Base-by-base conservation (phyloP, 1,284 basidiomycete species). In the Marasmius fiardii region DNA sequence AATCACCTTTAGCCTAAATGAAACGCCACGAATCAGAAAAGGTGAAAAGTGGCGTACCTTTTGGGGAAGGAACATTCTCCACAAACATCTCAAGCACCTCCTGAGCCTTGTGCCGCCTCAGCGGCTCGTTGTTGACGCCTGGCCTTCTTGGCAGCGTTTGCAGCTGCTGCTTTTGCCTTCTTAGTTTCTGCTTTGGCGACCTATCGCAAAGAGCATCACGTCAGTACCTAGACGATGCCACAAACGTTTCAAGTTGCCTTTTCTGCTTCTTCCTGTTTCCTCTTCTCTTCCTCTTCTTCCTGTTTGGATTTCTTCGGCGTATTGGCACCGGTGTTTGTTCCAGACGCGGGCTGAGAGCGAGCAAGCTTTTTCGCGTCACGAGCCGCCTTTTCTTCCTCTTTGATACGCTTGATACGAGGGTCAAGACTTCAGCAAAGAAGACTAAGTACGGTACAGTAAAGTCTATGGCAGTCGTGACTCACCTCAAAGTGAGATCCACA, bases 361-460 rank as follows among this genome's bases (percentile, higher is more conserved):
- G 80, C 74, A 21, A 74, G 85, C 78, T 93, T 95, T 82, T 98
- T 98, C 43, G 93, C 92, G 66, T 95, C 93, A 28, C 95, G 83
- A 1, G 92, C 93, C 57, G 92, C 93, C 72, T 98, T 98, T 76
- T 98, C 96, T 67, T 97, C 88, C 62, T 93, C 89, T 74, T 96
- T 97, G 81, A 98, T 97, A 60, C 92, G 82, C 78, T 96, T 98
- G 80, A 99, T 98, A 60, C 96, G 92, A 28, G 96, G 96, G 71
- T 99, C 96, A 60, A 88, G 69, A 57, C 84, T 81, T 54, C 5
- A 31, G 1, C n/a, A n/a, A 58, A 34, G 34, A 20, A 16, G 44
- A 31, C 21, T 39, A 31, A 33, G 28, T 20, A 37, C 16, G 8
- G 44, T 28, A 34, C 39, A 44, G 52, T 4, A 47, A 3, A 12